phyloP scores from a whole-genome alignment of 768 basidiomycete species.

The Rhizopogon salebrosus region DNA sequence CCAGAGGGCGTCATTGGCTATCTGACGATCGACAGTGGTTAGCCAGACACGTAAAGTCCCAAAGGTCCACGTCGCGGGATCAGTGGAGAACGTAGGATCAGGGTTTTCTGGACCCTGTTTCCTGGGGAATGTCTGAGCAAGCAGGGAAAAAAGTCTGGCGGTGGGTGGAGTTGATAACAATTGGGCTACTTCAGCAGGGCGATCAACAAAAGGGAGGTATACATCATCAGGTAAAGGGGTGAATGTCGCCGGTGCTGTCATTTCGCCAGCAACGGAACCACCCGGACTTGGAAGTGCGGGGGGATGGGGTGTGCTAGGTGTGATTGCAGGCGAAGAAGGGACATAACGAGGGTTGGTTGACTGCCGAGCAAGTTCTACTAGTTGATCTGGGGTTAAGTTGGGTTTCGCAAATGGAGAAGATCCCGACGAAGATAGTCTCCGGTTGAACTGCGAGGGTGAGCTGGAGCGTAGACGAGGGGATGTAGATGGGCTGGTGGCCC shows the following conservation, averaged over 20 bases:
- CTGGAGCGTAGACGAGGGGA: constrained; percentile 46
- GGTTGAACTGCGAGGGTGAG: constrained; percentile 33
- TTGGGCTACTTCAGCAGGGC: constrained; percentile 66
- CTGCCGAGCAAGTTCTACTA: constrained; percentile 66
- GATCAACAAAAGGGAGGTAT: constrained; percentile 83
- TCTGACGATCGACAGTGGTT: constrained; percentile 53
- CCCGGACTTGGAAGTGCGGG: constrained; percentile 7
- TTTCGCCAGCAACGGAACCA: background rate
- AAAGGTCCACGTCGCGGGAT: constrained; percentile 71
- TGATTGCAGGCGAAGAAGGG: constrained; percentile 13
- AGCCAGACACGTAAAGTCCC: constrained; percentile 66
- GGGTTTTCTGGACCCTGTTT: constrained; percentile 20
- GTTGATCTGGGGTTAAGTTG: constrained; percentile 65
- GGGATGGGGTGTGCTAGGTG: constrained; percentile 11
- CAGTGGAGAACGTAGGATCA: constrained; percentile 32
- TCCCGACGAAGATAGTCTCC: constrained; percentile 26
- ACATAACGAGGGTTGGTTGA: constrained; percentile 40
- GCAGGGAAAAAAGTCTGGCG: constrained; percentile 64
- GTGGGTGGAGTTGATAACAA: constrained; percentile 65
- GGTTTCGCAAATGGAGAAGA: constrained; percentile 37
- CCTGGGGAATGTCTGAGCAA: constrained; percentile 63
- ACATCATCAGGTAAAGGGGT: constrained; percentile 73
- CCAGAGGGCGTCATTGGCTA: constrained; percentile 70
- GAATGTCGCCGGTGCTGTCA: constrained; percentile 51
- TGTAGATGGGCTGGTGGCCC: constrained; percentile 28